Base-by-base conservation (phyloP, 1,139 yeast genomes). In the Hyphopichia pseudoburtonii region DNA sequence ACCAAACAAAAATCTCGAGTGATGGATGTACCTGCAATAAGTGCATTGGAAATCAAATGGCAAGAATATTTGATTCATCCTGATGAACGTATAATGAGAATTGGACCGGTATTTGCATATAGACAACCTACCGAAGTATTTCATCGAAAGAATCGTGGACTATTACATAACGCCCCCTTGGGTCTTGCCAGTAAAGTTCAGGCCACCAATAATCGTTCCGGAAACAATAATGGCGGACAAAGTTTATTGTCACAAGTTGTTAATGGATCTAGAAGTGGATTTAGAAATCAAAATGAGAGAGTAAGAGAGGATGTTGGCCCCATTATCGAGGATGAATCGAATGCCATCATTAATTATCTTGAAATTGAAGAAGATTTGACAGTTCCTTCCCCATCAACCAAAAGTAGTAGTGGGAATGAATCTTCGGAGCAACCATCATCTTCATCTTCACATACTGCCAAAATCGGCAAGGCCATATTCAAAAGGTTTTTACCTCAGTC, bases 21-120 rank as follows among this genome's bases (percentile, higher is more conserved):
- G 0, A 39, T 69, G 52, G 77, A 75, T n/a, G 69, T 76, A 2
- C 70, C 81, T 1, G 80, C 86, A 2, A 60, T 78, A 54, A 69
- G 81, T 0, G 66, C 78, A 14, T 54, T 82, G 3, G 96, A 88
- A 50, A 62, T 77, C 17, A 84, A 86, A 22, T 88, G 92, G 88
- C 70, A 77, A 10, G 62, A 68, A 31, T 76, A 73, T 46, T 65
- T 89, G 42, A 65, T 63, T 11, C 79, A 78, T 48, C 66, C 76
- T 2, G 82, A 84, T 36, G 97, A 90, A 58, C 70, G 95, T 38
- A 73, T 89, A 1, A 48, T 88, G 35, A 78, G 78, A 44, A 73
- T 78, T 15, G 96, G 94, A 0, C 70, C 71, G 12, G 76, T 69
- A 0, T 59, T 64, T 35, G 70, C 60, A 3, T 57, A 56, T 23